Base-by-base conservation (phyloP, 148 eudicot species). In the Gaultheria prostrata region DNA sequence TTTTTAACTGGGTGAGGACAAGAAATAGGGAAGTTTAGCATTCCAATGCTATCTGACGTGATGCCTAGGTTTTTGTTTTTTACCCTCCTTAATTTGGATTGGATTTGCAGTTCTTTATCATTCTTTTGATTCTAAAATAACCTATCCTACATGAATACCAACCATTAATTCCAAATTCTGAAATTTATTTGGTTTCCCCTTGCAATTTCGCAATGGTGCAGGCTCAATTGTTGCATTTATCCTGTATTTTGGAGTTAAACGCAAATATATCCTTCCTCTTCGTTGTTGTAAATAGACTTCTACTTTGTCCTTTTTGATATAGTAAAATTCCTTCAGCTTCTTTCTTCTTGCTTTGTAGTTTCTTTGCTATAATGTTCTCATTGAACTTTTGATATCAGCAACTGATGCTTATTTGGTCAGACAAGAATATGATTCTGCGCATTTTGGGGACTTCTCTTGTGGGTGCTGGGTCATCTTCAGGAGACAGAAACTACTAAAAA, bases 41-140 rank as follows among this genome's bases (percentile, higher is more conserved):
- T 61, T 17, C 57, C 65, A 6, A 5, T 35, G 67, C 8, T 57
- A 13, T 61, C 6, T 17, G 61, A 79, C 33, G 9, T 33, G 28
- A 76, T n/a, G 39, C 78, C 15, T 75, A 4, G 61, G 43, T 77
- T 14, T 54, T 79, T 26, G 61, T 48, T 56, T 56, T 30, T 56
- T 33, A 17, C 46, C 57, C 43, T 79, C 70, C 82, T 33, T 57
- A 59, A 35, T 79, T 57, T 57, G 32, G 72, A 80, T 61, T 13
- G 15, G 20, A 80, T 80, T 13, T 67, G 54, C 57, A 45, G 26
- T 80, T 80, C 18, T 45, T 45, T 77, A 15, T 80, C 28, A 30
- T 46, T 35, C 74, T 63, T 17, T 11, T 65, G 6, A 10, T 28
- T 65, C 43, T 61, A 61, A n/a, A 7, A 65, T 65, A 8, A 13